phyloP scores from a whole-genome alignment of 352 stramenopile genomes.

The Pythium brachiatum region DNA sequence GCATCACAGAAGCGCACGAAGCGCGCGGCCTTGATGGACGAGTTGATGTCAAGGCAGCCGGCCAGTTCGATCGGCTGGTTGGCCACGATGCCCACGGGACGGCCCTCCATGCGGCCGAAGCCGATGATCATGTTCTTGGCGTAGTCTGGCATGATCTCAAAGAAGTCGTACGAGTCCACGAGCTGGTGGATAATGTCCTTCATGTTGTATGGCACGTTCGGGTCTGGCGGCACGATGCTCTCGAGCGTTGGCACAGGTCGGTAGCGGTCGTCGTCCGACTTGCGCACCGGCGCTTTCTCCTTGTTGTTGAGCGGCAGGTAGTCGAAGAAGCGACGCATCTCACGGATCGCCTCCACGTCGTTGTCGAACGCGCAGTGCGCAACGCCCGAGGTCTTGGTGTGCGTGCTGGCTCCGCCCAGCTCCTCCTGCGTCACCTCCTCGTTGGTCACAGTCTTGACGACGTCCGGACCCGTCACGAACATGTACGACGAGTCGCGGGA shows the following conservation, averaged over 20 bases:
- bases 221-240: constrained; percentile 95
- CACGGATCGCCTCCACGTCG: constrained; percentile 93
- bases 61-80: constrained; percentile 97
- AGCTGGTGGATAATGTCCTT: constrained; percentile 94
- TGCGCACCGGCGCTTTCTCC: constrained; percentile 73
- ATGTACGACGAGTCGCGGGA: constrained; percentile 96
- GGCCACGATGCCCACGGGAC: constrained; percentile 95
- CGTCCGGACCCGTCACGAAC: constrained; percentile 98
- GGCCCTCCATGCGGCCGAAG: constrained; percentile 96
- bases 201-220: constrained; percentile 99
- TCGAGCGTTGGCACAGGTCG: constrained; percentile 86
- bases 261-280: constrained; percentile 87
- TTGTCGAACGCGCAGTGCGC: constrained; percentile 96
- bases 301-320: constrained; percentile 94
- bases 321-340: constrained; percentile 93
- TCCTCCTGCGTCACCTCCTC: constrained; percentile 95
- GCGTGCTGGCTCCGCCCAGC: constrained; percentile 92
- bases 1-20: constrained; percentile 98
- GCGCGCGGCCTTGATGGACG: constrained; percentile 95
- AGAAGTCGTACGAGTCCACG: constrained; percentile 95
- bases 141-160: constrained; percentile 97
- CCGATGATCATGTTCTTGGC: constrained; percentile 98
- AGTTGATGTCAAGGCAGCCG: constrained; percentile 97
- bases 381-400: constrained; percentile 95
- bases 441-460: constrained; percentile 98